Conservation (phyloP, 345 rosid species). For the Syzygium aromaticum region DNA sequence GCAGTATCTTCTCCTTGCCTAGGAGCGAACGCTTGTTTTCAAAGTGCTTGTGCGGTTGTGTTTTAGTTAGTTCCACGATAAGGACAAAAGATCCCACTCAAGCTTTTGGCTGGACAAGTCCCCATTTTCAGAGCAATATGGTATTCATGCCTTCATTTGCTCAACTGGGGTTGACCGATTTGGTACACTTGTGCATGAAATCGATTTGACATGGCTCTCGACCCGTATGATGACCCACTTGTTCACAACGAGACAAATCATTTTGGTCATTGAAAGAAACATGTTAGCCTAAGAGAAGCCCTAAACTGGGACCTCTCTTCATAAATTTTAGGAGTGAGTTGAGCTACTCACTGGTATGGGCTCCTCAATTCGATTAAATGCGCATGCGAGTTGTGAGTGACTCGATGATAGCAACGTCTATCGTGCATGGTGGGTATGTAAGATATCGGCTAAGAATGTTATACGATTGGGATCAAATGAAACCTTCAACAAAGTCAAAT, state of each 20-base stretch:
- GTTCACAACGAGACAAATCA: neutral
- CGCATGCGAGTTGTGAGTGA: neutral
- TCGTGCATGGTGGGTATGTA: neutral
- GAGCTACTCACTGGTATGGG: neutral
- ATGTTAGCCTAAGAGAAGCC: neutral
- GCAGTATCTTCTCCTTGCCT: neutral
- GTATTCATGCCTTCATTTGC: neutral
- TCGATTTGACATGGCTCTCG: neutral
- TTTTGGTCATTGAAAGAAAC: neutral
- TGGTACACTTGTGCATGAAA: neutral
- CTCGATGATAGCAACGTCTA: neutral
- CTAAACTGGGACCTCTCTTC: neutral
- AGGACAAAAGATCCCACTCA: constrained; percentile 1
- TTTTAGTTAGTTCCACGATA: neutral
- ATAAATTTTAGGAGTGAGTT: neutral
- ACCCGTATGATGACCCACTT: neutral
- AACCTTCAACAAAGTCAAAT: neutral
- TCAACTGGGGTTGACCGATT: neutral
- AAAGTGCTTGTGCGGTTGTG: neutral
- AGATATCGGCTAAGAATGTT: neutral
- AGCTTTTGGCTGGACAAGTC: constrained; percentile 1
- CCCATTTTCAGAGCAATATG: neutral
- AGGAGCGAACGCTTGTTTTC: neutral
- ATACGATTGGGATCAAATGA: neutral
- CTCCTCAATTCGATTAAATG: neutral